Evolutionary conservation across 768 basidiomycete genomes (phyloP).

Genomic region (Fomitopsis serialis): DNA sequence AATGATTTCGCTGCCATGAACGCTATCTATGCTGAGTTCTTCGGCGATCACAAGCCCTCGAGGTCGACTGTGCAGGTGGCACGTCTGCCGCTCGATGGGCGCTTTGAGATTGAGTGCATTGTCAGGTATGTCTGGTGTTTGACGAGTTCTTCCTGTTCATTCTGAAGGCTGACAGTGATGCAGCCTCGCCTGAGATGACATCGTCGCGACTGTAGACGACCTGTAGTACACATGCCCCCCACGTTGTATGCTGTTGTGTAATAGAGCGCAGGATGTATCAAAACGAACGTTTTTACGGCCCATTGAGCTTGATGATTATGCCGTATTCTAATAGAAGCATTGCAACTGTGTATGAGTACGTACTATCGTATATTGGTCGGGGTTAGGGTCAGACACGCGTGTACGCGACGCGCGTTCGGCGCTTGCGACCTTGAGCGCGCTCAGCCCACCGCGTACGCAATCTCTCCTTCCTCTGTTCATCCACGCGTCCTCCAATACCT

Average conservation of each 20-base stretch:
- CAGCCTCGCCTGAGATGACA: background rate
- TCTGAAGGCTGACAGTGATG: background rate
- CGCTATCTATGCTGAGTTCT: slow-evolving; percentile 74
- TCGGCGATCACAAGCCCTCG: slow-evolving; percentile 90
- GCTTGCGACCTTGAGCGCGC: background rate
- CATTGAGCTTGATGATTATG: no score
- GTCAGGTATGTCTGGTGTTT: slow-evolving; percentile 47
- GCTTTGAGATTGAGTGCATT: slow-evolving; percentile 90
- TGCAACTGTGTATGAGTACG: no score
- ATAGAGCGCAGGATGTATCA: background rate
- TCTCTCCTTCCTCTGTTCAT: background rate
- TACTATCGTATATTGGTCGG: no score
- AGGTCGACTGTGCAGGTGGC: slow-evolving; percentile 89
- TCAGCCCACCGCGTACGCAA: slow-evolving; percentile 8
- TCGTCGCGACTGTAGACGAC: no score
- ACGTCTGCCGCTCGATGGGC: slow-evolving; percentile 83
- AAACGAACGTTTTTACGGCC: no score
- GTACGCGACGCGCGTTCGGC: slow-evolving; percentile 20
- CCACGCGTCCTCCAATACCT: background rate
- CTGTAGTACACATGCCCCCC: no score
- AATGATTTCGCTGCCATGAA: slow-evolving; percentile 85
- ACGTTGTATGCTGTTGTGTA: no score
- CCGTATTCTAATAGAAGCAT: no score
- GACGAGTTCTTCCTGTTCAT: no score
- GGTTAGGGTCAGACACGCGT: slow-evolving; percentile 7